Evolutionary conservation across 176 grass and related monocot species (phyloP).

Genomic region (Paspalum notatum): DNA sequence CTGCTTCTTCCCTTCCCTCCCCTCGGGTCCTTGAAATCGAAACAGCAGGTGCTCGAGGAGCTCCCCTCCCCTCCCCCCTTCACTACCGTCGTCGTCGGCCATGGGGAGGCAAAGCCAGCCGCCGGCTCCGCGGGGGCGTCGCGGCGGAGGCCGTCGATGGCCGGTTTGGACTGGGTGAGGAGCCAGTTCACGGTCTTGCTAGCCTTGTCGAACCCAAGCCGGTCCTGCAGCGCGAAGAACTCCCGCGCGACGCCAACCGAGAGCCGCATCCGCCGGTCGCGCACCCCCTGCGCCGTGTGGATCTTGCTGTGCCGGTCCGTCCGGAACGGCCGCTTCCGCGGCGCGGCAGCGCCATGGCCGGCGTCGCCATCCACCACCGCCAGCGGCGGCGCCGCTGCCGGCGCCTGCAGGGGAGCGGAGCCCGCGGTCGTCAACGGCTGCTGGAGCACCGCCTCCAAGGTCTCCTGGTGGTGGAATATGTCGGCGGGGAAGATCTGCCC

Average conservation of each 20-base stretch:
- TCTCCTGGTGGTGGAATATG: conserved; percentile 36
- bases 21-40: conserved; percentile 8
- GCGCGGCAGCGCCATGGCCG: background rate
- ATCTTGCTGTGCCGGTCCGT: conserved; percentile 96
- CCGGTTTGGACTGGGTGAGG: conserved; percentile 69
- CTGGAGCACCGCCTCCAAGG: conserved; percentile 52
- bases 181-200: conserved; percentile 90
- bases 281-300: conserved; percentile 72
- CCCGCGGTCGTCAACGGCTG: conserved; percentile 17
- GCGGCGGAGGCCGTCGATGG: conserved; percentile 57
- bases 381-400: background rate
- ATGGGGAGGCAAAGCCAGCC: background rate
- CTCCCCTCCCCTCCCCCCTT: conserved; percentile 28
- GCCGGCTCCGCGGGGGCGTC: background rate
- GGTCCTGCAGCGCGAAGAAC: conserved; percentile 88
- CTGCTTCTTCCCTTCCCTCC: conserved; percentile 38
- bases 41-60: conserved; percentile 24
- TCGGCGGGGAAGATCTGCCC: conserved; percentile 39
- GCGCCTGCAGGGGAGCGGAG: background rate
- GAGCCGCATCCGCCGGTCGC: conserved; percentile 88
- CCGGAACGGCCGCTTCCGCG: conserved; percentile 51
- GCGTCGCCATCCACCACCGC: background rate
- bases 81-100: background rate
- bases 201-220: conserved; percentile 84
- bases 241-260: conserved; percentile 74